Evolutionary conservation across 2,329 filamentous ascomycete genomes (phyloP), one percentile per base, ranked within the genome.

Genomic region (Tolypocladium paradoxum): DNA sequence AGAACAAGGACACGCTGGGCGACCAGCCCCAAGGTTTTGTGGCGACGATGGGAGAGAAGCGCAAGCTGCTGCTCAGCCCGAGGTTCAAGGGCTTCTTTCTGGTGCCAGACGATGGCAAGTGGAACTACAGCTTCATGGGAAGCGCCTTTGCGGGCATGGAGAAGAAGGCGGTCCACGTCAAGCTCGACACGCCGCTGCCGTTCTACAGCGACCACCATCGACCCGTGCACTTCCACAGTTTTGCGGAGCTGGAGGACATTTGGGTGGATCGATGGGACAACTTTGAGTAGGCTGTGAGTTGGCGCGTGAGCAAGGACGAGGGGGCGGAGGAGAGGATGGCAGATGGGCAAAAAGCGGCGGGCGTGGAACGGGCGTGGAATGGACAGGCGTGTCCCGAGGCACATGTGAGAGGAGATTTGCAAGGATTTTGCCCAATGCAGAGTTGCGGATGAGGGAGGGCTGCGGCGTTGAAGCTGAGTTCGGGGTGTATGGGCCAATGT

Each of bases 41-140:
- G 54, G 95, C 90, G 29, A 83, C 76, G 54, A 95, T 97, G 82
- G 93, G 93, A 51, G 88, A 95, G 71, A 97, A 97, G 75, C 90
- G 90, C 61, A 95, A 99, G 74, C 76, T 99, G 53, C 75, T 99
- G 31, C 81, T 99, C 51, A 95, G 88, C 59, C 92, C 96, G 62
- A 88, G 91, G 69, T 96, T 96, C 68, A 83, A 88, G 61, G 95
- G 93, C 31, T 97, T 91, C 76, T 99, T 99, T 82, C 75, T 99
- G 53, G 90, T 97, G 24, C 93, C 93, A 0, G 91, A 96, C 65
- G 85, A 86, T 52, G 85, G 84, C 57, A 79, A 87, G 56, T 99
- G 93, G 93, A 99, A 99, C 72, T 99, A 96, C 75, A 93, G 88
- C 69, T 99, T 99, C 77, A 90, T 97, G 84, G 93, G 93, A 53